Evolutionary conservation across 192 early-diverging fungal genomes (phyloP).

Genomic region (Coemansia sp.): DNA sequence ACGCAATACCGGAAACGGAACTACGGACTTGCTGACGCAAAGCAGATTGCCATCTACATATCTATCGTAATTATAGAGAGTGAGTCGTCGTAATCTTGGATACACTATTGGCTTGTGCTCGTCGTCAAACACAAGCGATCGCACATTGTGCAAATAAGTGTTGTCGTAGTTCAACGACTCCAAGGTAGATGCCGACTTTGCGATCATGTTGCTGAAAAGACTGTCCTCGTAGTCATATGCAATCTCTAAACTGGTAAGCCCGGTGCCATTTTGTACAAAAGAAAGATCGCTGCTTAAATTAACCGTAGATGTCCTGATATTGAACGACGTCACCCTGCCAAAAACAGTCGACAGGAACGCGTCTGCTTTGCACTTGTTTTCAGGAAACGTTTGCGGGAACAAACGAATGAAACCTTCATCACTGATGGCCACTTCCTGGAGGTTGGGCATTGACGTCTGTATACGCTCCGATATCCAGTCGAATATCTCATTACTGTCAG

Average conservation of each 20-base stretch:
- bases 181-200: background rate
- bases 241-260: background rate
- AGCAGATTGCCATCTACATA: background rate
- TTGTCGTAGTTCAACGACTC: background rate
- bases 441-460: background rate
- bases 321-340: background rate
- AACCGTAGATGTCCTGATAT: background rate
- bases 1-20: constrained; percentile 15
- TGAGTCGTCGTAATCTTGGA: background rate
- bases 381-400: background rate
- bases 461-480: background rate
- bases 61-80: background rate
- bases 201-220: background rate
- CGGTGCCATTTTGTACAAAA: background rate
- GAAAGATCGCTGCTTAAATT: background rate
- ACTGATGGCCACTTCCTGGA: background rate
- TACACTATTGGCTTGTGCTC: background rate
- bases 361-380: background rate
- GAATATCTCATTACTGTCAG: background rate
- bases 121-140: background rate
- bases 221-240: background rate
- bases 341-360: background rate
- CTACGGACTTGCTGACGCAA: background rate
- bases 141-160: background rate
- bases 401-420: too few species aligned